phyloP scores from a whole-genome alignment of 768 basidiomycete genomes.

The Termitomyces sp. region DNA sequence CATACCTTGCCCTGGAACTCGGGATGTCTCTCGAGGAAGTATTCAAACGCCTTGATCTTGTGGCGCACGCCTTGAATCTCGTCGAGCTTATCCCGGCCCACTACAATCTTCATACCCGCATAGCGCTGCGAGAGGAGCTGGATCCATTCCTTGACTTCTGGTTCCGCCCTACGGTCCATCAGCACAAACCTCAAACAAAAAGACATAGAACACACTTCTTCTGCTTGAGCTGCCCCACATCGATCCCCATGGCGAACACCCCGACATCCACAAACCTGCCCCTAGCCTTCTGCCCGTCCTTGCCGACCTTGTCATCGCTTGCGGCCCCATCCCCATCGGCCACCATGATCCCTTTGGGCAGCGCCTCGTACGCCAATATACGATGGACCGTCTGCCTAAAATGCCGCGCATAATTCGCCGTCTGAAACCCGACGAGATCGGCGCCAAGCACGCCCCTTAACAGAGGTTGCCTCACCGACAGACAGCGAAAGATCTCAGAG shows the following conservation, averaged over 20 bases:
- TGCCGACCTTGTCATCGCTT: conserved; percentile 11
- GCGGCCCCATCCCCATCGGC: conserved; percentile 26
- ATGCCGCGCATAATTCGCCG: conserved; percentile 76
- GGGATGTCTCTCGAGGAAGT: conserved; percentile 74
- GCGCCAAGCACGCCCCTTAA: conserved; percentile 88
- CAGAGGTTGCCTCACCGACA: conserved; percentile 72
- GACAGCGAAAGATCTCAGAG: conserved; percentile 92
- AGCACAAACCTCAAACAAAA: background rate
- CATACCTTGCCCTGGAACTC: conserved; percentile 70
- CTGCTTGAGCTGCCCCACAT: conserved; percentile 61
- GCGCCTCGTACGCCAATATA: conserved; percentile 73
- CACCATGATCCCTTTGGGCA: conserved; percentile 79
- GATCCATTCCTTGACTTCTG: conserved; percentile 83
- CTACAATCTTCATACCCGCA: conserved; percentile 80
- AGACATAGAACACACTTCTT: conserved; percentile 43
- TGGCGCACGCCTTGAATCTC: conserved; percentile 83
- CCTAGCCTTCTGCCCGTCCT: conserved; percentile 23
- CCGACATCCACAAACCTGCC: conserved; percentile 79
- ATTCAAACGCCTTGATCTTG: conserved; percentile 80
- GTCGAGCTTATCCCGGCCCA: conserved; percentile 86
- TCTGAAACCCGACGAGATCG: conserved; percentile 92
- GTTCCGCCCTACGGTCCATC: conserved; percentile 44
- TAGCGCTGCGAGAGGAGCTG: conserved; percentile 76
- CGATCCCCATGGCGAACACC: conserved; percentile 90
- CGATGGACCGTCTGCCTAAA: conserved; percentile 83